Evolutionary conservation across 257 asterid genomes (phyloP), one percentile per base, ranked within the genome.

Genomic region (Ajuga chamaepitys): DNA sequence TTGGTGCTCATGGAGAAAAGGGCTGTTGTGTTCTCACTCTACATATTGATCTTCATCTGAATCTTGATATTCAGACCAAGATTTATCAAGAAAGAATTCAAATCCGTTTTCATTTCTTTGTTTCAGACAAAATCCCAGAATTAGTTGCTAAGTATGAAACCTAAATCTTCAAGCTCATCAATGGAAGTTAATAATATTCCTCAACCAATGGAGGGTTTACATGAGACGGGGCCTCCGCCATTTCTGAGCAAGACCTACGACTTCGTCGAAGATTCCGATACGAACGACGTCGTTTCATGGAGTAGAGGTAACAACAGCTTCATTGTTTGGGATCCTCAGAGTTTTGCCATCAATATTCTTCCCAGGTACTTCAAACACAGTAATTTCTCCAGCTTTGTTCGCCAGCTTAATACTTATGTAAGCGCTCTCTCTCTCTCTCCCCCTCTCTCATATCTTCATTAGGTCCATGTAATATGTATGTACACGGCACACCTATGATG

Each of bases 351-450:
- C 22, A 75, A 72, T 77, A 77, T 89, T 30, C 95, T 89, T 28
- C 95, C 96, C 24, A 83, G 85, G 54, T 89, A 81, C 80, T 86
- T 89, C 93, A 89, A 89, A 75, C 95, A 89, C 69, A 81, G 56
- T 60, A 89, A 86, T 68, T 85, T 89, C 87, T 86, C 95, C 22
- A 86, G 92, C 85, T 86, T 86, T 71, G 89, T 88, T 63, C 64
- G 94, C 74, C 95, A 87, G 81, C 93, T 88, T 74, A 86, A 88
- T 37, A 84, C 91, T 67, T 86, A 88, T 71, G 95, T 88, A 78
- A 82, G 91, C 76, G 28, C 0, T 16, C 9, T 1, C 5, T 4
- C 4, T 12, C 2, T 2, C 2, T 17, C n/a, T 4, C 35, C 24
- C 6, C 44, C 10, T 46, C 1, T 21, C 3, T 5, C 9, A 7